phyloP scores from a whole-genome alignment of 257 asterid species.

The Nemophila menziesii region DNA sequence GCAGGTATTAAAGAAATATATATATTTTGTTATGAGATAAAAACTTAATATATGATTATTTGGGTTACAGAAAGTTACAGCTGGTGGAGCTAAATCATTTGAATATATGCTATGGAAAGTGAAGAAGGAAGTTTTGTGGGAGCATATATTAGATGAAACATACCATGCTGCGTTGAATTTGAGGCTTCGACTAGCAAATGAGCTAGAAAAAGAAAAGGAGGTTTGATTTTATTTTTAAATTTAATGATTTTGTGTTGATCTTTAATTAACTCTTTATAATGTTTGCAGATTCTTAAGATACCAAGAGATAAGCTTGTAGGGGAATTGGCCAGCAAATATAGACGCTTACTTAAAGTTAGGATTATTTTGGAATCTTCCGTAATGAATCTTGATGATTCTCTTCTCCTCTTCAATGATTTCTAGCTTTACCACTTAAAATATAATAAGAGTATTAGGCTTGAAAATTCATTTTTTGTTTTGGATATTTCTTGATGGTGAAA shows the following conservation, averaged over 20 bases:
- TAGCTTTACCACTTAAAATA: constrained; percentile 4
- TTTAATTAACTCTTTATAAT: not conserved
- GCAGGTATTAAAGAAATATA: constrained; percentile 38
- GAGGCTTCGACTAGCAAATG: constrained; percentile 55
- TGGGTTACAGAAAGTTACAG: constrained; percentile 38
- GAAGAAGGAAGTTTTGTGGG: constrained; percentile 26
- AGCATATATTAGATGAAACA: constrained; percentile 65
- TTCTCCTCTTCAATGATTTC: constrained; percentile 59
- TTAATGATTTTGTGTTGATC: not conserved
- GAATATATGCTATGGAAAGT: constrained; percentile 44
- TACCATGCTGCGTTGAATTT: constrained; percentile 76
- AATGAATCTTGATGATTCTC: constrained; percentile 53
- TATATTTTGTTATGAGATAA: not conserved
- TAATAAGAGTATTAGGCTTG: not conserved
- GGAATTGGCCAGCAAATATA: constrained; percentile 21
- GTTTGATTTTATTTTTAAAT: constrained; percentile 15
- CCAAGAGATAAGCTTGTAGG: constrained; percentile 51
- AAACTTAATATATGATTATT: not conserved
- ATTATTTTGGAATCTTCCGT: constrained; percentile 47
- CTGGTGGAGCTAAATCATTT: constrained; percentile 24
- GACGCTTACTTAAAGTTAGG: constrained; percentile 23
- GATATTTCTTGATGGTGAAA: not conserved
- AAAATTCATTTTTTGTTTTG: not conserved
- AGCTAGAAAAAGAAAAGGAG: constrained; percentile 61
- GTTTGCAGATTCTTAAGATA: constrained; percentile 36